Evolutionary conservation across 1,284 basidiomycete species (phyloP).

Genomic region (Quambalaria eucalypti): DNA sequence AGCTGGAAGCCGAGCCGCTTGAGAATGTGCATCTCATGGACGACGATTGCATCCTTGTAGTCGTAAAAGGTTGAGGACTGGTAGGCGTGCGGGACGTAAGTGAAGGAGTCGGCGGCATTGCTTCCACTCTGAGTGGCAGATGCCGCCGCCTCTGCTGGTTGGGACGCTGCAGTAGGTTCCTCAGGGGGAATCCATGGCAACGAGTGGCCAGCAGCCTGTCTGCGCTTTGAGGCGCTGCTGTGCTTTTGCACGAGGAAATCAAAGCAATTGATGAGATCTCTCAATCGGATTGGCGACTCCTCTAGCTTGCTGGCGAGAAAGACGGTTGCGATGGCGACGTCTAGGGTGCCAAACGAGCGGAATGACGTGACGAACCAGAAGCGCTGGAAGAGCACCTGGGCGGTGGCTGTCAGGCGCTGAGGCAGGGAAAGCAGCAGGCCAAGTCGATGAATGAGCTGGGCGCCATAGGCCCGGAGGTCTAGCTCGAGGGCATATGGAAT

Average conservation of each 20-base stretch:
- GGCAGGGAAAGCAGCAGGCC: conserved; percentile 85
- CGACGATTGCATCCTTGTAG: conserved; percentile 77
- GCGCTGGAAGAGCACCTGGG: conserved; percentile 88
- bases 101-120: conserved; percentile 13
- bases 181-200: not conserved
- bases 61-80: conserved; percentile 75
- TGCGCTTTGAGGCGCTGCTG: not conserved
- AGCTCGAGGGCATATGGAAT: conserved; percentile 70
- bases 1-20: conserved; percentile 56
- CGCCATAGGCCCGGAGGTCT: conserved; percentile 75
- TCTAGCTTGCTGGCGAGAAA: conserved; percentile 93
- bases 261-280: conserved; percentile 89
- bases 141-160: no score
- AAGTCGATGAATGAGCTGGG: conserved; percentile 76
- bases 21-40: conserved; percentile 93
- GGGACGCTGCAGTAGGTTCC: not conserved
- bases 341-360: conserved; percentile 81
- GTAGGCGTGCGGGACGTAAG: conserved; percentile 73
- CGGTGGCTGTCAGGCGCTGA: conserved; percentile 89
- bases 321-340: conserved; percentile 82
- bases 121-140: no score
- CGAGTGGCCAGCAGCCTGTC: no score
- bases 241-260: conserved; percentile 57
- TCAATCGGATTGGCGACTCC: conserved; percentile 80
- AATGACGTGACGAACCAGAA: conserved; percentile 95